Percentiles rank a stretch among this genome's conserved stretches.
These are phyloP conservation scores for Teratosphaeria destructans DNA, from an alignment of 2,329 filamentous ascomycete genomes.

Conservation along the genomic window DNA sequence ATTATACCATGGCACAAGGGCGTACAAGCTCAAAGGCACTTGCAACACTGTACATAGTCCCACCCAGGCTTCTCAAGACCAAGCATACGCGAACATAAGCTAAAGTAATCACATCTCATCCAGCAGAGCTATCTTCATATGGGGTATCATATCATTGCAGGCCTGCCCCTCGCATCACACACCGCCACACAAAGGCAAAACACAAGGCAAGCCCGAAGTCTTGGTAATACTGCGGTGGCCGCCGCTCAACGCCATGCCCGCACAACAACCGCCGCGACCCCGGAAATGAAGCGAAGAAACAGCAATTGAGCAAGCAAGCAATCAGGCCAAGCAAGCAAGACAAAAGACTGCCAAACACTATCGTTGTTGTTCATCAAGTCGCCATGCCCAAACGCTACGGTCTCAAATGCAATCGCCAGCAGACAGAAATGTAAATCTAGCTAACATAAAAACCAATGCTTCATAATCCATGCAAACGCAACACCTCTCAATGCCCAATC, in stretches of 20 bases:
- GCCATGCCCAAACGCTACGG: neutral
- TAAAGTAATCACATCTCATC: neutral
- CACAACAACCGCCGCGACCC: neutral
- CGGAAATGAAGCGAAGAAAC: neutral
- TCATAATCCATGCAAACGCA: neutral
- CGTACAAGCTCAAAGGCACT: neutral
- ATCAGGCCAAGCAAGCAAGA: neutral
- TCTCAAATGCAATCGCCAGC: neutral
- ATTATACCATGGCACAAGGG: neutral
- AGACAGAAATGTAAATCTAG: neutral
- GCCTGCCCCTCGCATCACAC: neutral
- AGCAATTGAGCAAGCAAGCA: neutral
- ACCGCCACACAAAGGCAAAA: neutral
- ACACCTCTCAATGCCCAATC: neutral
- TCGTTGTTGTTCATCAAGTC: neutral
- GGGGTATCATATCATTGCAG: neutral
- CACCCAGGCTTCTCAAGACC: neutral
- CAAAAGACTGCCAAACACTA: neutral
- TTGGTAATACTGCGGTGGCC: neutral
- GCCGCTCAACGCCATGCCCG: neutral
- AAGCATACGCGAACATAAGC: neutral
- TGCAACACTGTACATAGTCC: neutral
- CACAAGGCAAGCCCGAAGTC: neutral
- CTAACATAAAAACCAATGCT: neutral
- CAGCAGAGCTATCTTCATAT: neutral